phyloP scores from a whole-genome alignment of 2,329 filamentous ascomycete genomes.

The Curvularia verruculosa region DNA sequence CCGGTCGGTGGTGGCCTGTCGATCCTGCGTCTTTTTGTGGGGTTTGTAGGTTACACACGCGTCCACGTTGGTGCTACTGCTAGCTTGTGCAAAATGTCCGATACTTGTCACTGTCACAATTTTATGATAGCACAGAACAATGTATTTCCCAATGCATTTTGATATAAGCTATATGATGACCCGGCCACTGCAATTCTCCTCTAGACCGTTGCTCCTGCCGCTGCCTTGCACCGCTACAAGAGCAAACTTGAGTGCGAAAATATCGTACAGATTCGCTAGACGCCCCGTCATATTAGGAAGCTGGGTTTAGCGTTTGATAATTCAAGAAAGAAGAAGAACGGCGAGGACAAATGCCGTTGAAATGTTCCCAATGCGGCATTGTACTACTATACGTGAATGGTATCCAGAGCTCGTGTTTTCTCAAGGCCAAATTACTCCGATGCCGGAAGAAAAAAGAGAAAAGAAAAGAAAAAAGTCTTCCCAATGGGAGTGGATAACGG shows the following conservation, averaged over 20 bases:
- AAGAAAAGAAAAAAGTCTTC: constrained; percentile 20
- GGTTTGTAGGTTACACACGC: not conserved
- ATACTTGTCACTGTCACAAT: not conserved
- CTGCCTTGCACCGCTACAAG: not conserved
- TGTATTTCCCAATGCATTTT: constrained; percentile 3
- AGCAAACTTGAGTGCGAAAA: constrained; percentile 8
- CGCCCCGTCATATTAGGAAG: constrained; percentile 10
- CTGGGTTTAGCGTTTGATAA: not conserved
- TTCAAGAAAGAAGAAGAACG: constrained; percentile 1
- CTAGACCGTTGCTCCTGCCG: not conserved
- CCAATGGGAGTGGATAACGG: constrained; percentile 25
- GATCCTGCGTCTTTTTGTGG: too few species aligned
- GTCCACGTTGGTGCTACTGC: not conserved
- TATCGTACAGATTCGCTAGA: constrained; percentile 8
- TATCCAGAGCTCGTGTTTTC: constrained; percentile 32
- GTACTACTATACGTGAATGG: constrained; percentile 29
- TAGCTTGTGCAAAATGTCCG: not conserved
- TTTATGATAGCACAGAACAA: not conserved
- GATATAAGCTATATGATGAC: constrained; percentile 10
- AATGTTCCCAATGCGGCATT: constrained; percentile 14
- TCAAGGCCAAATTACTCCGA: constrained; percentile 21
- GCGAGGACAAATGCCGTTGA: not conserved
- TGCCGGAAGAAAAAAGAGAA: constrained; percentile 9
- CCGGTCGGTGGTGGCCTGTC: too few species aligned
- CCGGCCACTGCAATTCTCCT: constrained; percentile 1